Conservation (phyloP, 2,329 filamentous ascomycete genomes). For the Huntiella omanensis region DNA sequence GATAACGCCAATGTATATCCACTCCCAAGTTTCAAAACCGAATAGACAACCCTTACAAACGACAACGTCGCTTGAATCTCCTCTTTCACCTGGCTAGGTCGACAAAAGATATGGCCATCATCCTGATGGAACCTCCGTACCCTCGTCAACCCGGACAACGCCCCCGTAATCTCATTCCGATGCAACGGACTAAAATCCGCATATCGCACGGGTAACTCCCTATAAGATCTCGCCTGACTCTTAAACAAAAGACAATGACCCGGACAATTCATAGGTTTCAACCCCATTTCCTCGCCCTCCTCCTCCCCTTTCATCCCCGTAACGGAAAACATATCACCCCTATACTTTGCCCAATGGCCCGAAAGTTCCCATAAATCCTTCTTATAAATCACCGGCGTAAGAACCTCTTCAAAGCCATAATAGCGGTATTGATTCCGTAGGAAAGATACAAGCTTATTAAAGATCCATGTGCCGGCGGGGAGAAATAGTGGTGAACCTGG, state of each 20-base stretch:
- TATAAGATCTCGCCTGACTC: conserved; percentile 53
- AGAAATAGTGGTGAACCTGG: conserved; percentile 74
- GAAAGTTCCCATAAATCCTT: conserved; percentile 71
- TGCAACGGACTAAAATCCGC: conserved; percentile 80
- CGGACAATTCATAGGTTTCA: conserved; percentile 90
- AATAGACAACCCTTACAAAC: conserved; percentile 56
- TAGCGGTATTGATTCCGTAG: conserved; percentile 66
- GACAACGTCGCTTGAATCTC: conserved; percentile 58
- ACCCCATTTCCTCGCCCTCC: conserved; percentile 52
- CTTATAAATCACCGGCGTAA: conserved; percentile 83
- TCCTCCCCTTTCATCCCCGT: conserved; percentile 24
- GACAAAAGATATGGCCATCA: conserved; percentile 80
- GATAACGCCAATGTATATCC: conserved; percentile 61
- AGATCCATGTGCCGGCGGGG: conserved; percentile 62
- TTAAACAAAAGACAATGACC: conserved; percentile 75
- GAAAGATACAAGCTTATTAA: conserved; percentile 68
- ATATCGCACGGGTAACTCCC: conserved; percentile 65
- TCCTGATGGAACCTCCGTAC: conserved; percentile 81
- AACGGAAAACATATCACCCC: conserved; percentile 82
- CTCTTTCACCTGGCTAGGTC: conserved; percentile 51
- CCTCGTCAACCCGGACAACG: conserved; percentile 63
- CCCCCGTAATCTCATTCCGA: conserved; percentile 67
- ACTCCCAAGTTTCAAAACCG: conserved; percentile 44
- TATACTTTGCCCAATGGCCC: conserved; percentile 77
- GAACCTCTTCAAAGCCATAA: conserved; percentile 75